Conservation (phyloP, 2,329 filamentous ascomycete species). For the Grosmannia clavigera region DNA sequence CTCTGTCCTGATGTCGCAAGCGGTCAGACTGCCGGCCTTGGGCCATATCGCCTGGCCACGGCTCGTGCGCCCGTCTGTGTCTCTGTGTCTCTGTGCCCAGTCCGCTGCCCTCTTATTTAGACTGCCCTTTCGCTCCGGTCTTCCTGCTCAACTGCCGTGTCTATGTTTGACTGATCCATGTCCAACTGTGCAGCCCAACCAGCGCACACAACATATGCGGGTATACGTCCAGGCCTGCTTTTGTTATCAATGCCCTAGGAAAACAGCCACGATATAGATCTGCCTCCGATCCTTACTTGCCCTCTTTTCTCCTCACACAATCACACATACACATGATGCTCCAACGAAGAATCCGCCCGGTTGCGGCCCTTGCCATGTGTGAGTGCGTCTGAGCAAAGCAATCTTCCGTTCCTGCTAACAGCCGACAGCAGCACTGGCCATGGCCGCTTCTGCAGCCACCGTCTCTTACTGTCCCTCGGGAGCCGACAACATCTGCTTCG, state of each 20-base stretch:
- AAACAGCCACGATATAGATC: too few species aligned
- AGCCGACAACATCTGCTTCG: conserved; percentile 35
- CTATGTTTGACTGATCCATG: not conserved
- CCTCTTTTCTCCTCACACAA: not conserved
- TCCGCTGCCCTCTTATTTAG: not conserved
- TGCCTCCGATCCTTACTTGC: not conserved
- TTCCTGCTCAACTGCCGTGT: not conserved
- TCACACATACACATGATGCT: not conserved
- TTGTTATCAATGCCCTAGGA: not conserved
- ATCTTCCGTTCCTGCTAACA: not conserved
- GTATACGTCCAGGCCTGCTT: too few species aligned
- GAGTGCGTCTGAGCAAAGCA: not conserved
- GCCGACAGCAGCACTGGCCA: conserved; percentile 5
- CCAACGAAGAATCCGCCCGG: not conserved
- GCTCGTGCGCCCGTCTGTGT: not conserved
- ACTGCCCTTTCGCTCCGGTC: not conserved
- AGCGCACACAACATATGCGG: too few species aligned
- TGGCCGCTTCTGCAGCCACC: not conserved
- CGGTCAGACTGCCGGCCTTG: not conserved
- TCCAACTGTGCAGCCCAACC: not conserved
- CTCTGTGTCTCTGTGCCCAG: not conserved
- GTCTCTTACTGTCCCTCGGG: conserved; percentile 25
- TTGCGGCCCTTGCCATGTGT: not conserved
- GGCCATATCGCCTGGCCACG: not conserved
- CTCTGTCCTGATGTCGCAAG: not conserved